phyloP scores from a whole-genome alignment of 2,329 filamentous ascomycete species.

The Leptosphaerulina australis region DNA sequence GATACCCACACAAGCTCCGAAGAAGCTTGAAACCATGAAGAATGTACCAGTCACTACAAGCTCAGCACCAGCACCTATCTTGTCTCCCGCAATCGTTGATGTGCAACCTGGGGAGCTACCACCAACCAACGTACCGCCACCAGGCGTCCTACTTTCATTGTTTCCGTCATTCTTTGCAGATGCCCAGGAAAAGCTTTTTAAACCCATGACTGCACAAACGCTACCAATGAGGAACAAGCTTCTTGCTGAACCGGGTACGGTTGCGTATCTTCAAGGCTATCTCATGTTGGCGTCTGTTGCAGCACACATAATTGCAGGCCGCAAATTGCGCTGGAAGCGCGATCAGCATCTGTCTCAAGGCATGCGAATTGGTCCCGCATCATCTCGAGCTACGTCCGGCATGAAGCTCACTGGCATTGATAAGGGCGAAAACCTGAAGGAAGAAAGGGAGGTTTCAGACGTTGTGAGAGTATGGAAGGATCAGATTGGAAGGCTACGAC shows the following conservation, averaged over 20 bases:
- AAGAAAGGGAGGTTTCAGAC: constrained; percentile 84
- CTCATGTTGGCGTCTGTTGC: constrained; percentile 69
- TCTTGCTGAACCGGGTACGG: constrained; percentile 66
- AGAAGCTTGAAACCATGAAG: constrained; percentile 7
- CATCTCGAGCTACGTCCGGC: constrained; percentile 69
- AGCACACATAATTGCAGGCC: constrained; percentile 81
- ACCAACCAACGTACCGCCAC: constrained; percentile 87
- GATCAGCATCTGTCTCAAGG: constrained; percentile 83
- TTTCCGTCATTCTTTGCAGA: constrained; percentile 74
- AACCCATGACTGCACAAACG: constrained; percentile 65
- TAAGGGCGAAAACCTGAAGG: constrained; percentile 78
- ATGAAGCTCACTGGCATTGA: constrained; percentile 93
- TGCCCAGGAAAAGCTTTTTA: constrained; percentile 69
- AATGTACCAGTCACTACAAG: background rate
- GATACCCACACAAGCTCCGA: constrained; percentile 27
- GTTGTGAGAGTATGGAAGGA: constrained; percentile 76
- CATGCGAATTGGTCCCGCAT: constrained; percentile 82
- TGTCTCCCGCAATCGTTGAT: constrained; percentile 32
- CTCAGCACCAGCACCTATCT: constrained; percentile 24
- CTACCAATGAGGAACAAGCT: constrained; percentile 66
- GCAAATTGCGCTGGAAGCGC: constrained; percentile 87
- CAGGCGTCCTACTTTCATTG: constrained; percentile 77
- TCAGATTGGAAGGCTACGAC: constrained; percentile 75
- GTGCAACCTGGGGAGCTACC: constrained; percentile 53
- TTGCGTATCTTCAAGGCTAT: constrained; percentile 69